A percentile compares a stretch with the other conserved stretches of the same genome.
These are phyloP conservation scores for Globisporangium mamillatum DNA, from an alignment of 352 stramenopile genomes.

Conservation along the genomic window DNA sequence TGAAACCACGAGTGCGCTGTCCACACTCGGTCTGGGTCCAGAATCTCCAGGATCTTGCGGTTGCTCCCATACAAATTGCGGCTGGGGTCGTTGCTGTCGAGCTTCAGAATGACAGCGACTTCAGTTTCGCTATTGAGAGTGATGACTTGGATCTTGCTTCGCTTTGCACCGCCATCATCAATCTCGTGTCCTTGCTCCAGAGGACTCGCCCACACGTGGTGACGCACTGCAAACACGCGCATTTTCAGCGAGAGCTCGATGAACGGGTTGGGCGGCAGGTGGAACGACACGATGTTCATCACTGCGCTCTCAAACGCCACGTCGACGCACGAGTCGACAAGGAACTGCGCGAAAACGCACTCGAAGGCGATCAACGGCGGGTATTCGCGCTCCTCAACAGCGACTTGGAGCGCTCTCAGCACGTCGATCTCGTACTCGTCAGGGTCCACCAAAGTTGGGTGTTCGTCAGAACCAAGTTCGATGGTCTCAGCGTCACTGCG, in stretches of 20 bases:
- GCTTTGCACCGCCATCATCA: background rate
- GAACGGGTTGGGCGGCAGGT: conserved; percentile 50
- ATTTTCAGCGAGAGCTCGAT: conserved; percentile 34
- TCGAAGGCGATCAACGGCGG: conserved; percentile 38
- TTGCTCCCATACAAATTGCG: conserved; percentile 19
- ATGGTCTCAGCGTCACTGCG: background rate
- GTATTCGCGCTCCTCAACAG: conserved; percentile 30
- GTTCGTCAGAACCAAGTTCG: background rate
- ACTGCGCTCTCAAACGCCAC: conserved; percentile 49
- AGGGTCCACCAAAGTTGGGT: background rate
- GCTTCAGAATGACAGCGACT: background rate
- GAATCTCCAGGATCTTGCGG: conserved; percentile 14
- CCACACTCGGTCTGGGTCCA: conserved; percentile 16
- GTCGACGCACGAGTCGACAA: conserved; percentile 43
- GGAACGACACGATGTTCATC: conserved; percentile 39
- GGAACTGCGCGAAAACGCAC: conserved; percentile 41
- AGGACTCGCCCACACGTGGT: conserved; percentile 26
- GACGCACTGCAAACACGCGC: conserved; percentile 35
- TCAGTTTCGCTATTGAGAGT: background rate
- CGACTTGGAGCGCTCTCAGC: conserved; percentile 25
- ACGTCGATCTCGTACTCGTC: conserved; percentile 27
- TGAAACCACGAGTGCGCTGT: conserved; percentile 24
- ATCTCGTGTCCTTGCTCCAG: background rate
- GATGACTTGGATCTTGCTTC: background rate
- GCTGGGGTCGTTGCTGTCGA: background rate